Conservation (phyloP, 768 basidiomycete species). For the Xerocomus brunneocitrinus region DNA sequence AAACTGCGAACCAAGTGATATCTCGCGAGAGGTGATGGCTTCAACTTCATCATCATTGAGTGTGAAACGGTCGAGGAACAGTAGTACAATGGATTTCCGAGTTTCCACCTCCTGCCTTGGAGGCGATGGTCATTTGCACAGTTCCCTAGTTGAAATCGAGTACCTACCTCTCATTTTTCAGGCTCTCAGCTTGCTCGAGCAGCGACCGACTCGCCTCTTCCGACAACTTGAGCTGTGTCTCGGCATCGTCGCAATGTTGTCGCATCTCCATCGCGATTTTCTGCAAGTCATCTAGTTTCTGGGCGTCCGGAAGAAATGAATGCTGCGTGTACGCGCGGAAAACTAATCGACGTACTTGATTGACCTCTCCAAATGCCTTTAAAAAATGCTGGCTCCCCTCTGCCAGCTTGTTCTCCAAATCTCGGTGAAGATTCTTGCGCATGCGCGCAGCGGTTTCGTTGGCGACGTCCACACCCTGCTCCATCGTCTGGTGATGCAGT, state of each 20-base stretch:
- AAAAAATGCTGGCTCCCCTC: constrained; percentile 82
- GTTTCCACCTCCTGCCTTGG: constrained; percentile 64
- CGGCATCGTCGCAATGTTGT: constrained; percentile 75
- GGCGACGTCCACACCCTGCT: constrained; percentile 31
- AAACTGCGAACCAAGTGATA: constrained; percentile 67
- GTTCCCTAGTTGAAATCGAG: background rate
- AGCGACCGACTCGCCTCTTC: constrained; percentile 73
- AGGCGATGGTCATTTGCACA: background rate
- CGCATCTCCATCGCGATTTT: constrained; percentile 78
- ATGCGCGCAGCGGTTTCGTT: constrained; percentile 70
- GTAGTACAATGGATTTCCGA: constrained; percentile 65
- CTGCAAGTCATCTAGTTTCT: constrained; percentile 86
- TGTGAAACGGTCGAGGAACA: constrained; percentile 86
- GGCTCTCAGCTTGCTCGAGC: constrained; percentile 75
- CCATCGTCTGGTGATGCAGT: constrained; percentile 8
- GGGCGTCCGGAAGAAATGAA: background rate
- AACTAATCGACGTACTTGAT: constrained; percentile 57
- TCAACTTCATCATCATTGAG: constrained; percentile 68
- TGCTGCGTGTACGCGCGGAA: background rate
- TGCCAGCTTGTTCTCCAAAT: constrained; percentile 79
- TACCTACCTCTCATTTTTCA: constrained; percentile 67
- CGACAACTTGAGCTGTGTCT: constrained; percentile 68
- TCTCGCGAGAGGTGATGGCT: constrained; percentile 72
- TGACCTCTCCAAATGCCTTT: constrained; percentile 80
- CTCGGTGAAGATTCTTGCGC: constrained; percentile 73